These are phyloP conservation scores for Aspergillus transmontanensis DNA, from an alignment of 2,329 filamentous ascomycete species.

Conservation along the genomic window DNA sequence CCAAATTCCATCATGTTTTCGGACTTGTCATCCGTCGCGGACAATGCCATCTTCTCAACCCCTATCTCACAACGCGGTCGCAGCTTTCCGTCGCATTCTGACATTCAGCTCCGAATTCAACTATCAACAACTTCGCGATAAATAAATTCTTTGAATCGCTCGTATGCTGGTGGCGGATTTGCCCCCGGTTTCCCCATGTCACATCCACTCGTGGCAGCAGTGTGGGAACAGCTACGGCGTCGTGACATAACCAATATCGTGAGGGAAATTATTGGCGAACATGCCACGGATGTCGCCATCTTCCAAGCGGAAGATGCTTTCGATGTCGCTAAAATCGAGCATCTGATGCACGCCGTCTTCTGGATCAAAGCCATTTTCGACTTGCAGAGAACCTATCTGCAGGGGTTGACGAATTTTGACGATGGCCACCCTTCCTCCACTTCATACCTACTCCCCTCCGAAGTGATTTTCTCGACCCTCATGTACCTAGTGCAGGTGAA, in stretches of 20 bases:
- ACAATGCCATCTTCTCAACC: neutral
- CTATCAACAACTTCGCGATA: neutral
- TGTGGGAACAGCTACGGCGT: conserved; percentile 39
- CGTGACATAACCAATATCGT: conserved; percentile 37
- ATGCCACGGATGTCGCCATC: conserved; percentile 31
- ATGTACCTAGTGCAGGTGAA: conserved; percentile 39
- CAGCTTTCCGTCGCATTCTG: neutral
- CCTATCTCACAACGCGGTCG: neutral
- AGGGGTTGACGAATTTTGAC: conserved; percentile 27
- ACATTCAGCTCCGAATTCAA: neutral
- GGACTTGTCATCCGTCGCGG: neutral
- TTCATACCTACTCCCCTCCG: conserved; percentile 33
- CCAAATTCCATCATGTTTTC: neutral
- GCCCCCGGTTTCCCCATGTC: conserved; percentile 25
- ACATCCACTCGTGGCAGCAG: conserved; percentile 37
- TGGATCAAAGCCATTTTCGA: conserved; percentile 43
- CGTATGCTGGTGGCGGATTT: conserved; percentile 16
- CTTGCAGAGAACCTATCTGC: conserved; percentile 37
- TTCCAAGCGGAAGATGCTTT: conserved; percentile 25
- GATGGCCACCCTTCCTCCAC: conserved; percentile 34
- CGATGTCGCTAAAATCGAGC: conserved; percentile 22
- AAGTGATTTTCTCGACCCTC: conserved; percentile 36
- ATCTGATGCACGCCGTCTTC: conserved; percentile 31
- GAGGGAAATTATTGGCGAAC: conserved; percentile 39
- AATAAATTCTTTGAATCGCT: conserved; percentile 6